These are phyloP conservation scores for Phaseolus coccineus DNA, from an alignment of 331 rosid genomes.

Conservation along the genomic window DNA sequence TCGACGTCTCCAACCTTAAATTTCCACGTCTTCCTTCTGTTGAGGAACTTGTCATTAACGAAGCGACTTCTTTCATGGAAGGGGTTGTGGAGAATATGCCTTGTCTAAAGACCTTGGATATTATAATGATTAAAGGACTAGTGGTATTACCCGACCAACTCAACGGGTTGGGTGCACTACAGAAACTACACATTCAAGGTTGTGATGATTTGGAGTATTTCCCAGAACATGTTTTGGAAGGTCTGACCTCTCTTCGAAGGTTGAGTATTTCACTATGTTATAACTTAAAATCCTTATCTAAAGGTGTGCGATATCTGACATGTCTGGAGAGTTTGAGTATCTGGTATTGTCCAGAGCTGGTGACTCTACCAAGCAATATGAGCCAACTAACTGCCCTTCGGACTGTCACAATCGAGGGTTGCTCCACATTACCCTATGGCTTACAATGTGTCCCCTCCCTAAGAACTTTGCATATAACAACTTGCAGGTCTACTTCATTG, in stretches of 20 bases:
- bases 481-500: too few relatives aligned
- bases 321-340: background rate
- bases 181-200: background rate
- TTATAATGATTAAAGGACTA: too few relatives aligned
- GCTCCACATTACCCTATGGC: background rate
- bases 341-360: rapidly evolving
- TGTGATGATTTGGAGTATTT: background rate
- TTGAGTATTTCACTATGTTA: rapidly evolving
- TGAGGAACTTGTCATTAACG: too few relatives aligned
- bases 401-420: rapidly evolving
- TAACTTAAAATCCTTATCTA: too few relatives aligned
- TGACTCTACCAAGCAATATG: background rate
- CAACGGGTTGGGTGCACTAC: too few relatives aligned
- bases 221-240: background rate
- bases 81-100: too few relatives aligned
- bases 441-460: background rate
- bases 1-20: too few relatives aligned
- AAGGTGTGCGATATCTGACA: background rate
- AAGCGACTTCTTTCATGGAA: too few relatives aligned
- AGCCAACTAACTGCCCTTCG: background rate
- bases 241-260: background rate
- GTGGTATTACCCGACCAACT: too few relatives aligned
- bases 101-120: too few relatives aligned
- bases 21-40: background rate
- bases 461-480: background rate